These are phyloP conservation scores for Epicoccum nigrum DNA, from an alignment of 2,329 filamentous ascomycete species.

Conservation along the genomic window DNA sequence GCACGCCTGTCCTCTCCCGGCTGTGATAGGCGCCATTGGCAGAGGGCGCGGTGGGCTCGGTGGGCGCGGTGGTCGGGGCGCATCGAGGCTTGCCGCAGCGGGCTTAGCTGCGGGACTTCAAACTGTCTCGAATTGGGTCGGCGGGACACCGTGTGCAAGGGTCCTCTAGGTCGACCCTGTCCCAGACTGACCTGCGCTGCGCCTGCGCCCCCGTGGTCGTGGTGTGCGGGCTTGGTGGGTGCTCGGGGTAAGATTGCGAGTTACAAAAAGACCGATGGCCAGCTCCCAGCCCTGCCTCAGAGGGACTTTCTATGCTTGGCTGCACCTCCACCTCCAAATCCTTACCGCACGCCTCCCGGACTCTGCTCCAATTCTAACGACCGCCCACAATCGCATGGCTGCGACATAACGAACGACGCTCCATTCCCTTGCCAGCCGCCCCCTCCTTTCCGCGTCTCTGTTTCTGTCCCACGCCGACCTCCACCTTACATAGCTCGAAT, in stretches of 20 bases:
- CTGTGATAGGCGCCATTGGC: slow-evolving; percentile 1
- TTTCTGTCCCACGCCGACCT: too few species aligned
- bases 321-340: not conserved
- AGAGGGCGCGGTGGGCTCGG: not conserved
- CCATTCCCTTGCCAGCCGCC: not conserved
- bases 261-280: slow-evolving; percentile 5
- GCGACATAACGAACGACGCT: not conserved
- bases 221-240: not conserved
- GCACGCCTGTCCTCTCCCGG: not conserved
- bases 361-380: too few species aligned
- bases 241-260: slow-evolving; percentile 17
- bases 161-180: slow-evolving; percentile 6
- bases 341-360: not conserved
- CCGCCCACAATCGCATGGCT: slow-evolving; percentile 7
- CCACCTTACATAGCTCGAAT: not conserved
- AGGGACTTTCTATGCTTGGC: not conserved
- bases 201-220: slow-evolving; percentile 1
- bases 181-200: slow-evolving; percentile 4
- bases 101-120: not conserved
- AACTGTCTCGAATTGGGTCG: not conserved
- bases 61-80: not conserved
- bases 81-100: slow-evolving; percentile 4
- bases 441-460: not conserved
- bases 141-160: slow-evolving; percentile 7
- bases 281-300: not conserved